phyloP scores from a whole-genome alignment of 257 asterid genomes.

The Primulina eburnea region DNA sequence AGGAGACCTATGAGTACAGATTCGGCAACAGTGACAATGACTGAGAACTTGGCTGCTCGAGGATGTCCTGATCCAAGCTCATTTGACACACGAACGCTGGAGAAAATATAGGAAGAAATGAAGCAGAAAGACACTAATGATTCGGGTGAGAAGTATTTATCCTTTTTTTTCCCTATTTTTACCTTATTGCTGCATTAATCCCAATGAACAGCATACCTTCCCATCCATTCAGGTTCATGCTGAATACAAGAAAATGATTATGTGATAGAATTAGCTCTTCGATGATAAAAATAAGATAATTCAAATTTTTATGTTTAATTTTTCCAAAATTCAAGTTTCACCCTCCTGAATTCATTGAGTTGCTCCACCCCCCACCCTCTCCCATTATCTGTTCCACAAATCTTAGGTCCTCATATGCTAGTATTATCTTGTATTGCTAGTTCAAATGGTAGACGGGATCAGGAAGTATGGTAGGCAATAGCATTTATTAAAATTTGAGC shows the following conservation, averaged over 20 bases:
- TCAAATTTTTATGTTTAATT: too few species aligned
- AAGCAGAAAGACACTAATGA: background rate
- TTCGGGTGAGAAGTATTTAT: background rate
- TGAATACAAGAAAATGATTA: conserved; percentile 26
- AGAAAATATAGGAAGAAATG: background rate
- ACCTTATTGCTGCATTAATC: conserved; percentile 93
- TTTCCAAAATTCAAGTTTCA: background rate
- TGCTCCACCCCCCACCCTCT: background rate
- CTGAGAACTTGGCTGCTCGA: conserved; percentile 81
- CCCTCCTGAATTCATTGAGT: background rate
- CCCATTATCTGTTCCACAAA: background rate
- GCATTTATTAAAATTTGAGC: background rate
- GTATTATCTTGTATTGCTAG: too few species aligned
- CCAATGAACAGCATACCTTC: conserved; percentile 98
- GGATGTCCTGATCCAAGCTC: conserved; percentile 94
- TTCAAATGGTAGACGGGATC: background rate
- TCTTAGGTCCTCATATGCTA: background rate
- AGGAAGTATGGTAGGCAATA: background rate
- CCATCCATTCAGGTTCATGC: conserved; percentile 99
- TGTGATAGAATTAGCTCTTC: conserved; percentile 1
- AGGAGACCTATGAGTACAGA: conserved; percentile 67
- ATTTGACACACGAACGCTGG: conserved; percentile 79
- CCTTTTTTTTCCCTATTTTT: background rate
- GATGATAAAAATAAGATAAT: background rate
- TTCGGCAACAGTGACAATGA: conserved; percentile 57